Evolutionary conservation across 129 eudicot genomes (phyloP).

Genomic region (Arctium minus): DNA sequence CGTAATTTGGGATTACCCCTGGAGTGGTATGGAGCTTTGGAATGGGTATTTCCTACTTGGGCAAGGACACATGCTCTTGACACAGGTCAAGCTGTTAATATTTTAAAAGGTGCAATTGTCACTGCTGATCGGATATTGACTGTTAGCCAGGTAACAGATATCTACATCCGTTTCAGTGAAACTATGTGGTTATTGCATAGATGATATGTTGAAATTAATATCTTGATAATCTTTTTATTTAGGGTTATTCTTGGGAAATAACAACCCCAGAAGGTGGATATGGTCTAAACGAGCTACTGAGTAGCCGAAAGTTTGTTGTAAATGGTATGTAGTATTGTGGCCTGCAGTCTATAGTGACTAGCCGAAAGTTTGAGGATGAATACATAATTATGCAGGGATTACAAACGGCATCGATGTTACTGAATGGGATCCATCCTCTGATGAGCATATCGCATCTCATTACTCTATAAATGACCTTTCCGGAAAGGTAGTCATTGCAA

Average conservation of each 20-base stretch:
- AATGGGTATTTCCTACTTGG: slow-evolving; percentile 91
- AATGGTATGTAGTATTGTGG: slow-evolving; percentile 37
- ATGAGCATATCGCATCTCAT: slow-evolving; percentile 54
- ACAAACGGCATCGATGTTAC: slow-evolving; percentile 64
- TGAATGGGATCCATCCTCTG: slow-evolving; percentile 75
- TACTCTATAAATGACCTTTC: slow-evolving; percentile 66
- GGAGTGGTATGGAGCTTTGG: slow-evolving; percentile 78
- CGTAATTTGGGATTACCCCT: slow-evolving; percentile 67
- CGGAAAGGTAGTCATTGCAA: slow-evolving; percentile 59
- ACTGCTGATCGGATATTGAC: slow-evolving; percentile 73
- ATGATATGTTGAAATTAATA: neutral
- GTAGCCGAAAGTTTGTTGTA: slow-evolving; percentile 59
- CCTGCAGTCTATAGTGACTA: neutral
- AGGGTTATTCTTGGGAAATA: slow-evolving; percentile 94
- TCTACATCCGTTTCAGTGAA: no score
- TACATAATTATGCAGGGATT: slow-evolving; percentile 44
- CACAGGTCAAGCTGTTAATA: slow-evolving; percentile 85
- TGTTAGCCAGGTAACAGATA: slow-evolving; percentile 61
- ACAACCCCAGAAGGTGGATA: slow-evolving; percentile 94
- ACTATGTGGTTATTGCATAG: neutral
- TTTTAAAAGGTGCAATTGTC: slow-evolving; percentile 80
- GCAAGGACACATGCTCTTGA: slow-evolving; percentile 91
- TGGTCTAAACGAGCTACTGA: slow-evolving; percentile 71
- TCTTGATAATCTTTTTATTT: slow-evolving; percentile 1
- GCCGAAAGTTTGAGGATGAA: neutral